Percentiles rank a stretch among this genome's conserved stretches.
These are phyloP conservation scores for Stachybotrys elegans DNA, from an alignment of 2,329 filamentous ascomycete genomes.

Conservation along the genomic window DNA sequence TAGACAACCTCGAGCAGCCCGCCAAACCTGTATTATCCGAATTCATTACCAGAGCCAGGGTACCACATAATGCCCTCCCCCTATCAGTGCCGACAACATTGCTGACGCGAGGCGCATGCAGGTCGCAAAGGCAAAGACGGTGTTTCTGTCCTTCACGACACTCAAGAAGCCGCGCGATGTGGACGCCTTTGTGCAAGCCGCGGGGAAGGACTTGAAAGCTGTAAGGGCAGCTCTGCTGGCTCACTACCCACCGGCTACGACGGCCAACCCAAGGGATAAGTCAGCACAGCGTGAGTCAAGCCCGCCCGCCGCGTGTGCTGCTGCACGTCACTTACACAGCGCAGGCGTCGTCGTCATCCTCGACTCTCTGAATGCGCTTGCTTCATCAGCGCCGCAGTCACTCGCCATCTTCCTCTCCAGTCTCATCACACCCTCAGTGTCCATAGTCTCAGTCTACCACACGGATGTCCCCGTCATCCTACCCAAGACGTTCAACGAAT, in stretches of 20 bases:
- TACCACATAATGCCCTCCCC: constrained; percentile 21
- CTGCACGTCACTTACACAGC: constrained; percentile 10
- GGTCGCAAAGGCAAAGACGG: constrained; percentile 62
- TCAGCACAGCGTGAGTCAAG: constrained; percentile 37
- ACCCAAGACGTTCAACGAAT: constrained; percentile 39
- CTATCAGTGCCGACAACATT: background rate
- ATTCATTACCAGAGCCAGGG: constrained; percentile 71
- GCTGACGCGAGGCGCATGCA: constrained; percentile 9
- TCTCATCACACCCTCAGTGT: constrained; percentile 60
- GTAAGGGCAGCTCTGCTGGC: constrained; percentile 57
- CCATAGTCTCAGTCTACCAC: constrained; percentile 78
- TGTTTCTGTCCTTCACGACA: constrained; percentile 76
- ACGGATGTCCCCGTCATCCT: constrained; percentile 63
- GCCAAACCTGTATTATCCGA: constrained; percentile 66
- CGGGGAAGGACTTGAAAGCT: constrained; percentile 49
- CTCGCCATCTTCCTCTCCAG: constrained; percentile 66
- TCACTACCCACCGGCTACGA: constrained; percentile 37
- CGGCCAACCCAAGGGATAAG: constrained; percentile 28
- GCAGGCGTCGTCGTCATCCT: constrained; percentile 71
- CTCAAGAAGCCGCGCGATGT: constrained; percentile 58
- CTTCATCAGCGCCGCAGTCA: constrained; percentile 46
- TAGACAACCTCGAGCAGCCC: constrained; percentile 82
- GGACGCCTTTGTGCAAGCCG: constrained; percentile 62
- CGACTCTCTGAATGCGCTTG: constrained; percentile 70
- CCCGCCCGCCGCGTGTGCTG: constrained; percentile 3